Conservation (phyloP, 192 early-diverging fungal genomes). For the Coemansia sp. region DNA sequence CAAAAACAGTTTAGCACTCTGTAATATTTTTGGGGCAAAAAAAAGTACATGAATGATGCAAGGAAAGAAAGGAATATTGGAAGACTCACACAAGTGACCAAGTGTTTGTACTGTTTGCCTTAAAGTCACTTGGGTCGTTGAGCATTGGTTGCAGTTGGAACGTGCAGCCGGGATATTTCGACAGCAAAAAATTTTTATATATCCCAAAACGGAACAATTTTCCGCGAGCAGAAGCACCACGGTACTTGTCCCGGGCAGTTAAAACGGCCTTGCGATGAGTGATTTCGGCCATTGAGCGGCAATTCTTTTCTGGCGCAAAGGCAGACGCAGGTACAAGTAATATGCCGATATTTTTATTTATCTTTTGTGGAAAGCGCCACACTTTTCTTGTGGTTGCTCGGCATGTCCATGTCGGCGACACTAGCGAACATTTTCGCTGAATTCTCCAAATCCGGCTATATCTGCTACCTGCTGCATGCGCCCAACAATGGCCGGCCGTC, state of each 20-base stretch:
- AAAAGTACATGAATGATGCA: conserved; percentile 12
- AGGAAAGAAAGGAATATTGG: conserved; percentile 5
- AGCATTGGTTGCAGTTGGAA: too few species aligned
- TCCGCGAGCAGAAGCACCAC: too few species aligned
- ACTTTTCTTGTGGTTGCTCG: too few species aligned
- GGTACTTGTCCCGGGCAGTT: too few species aligned
- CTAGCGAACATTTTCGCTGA: background rate
- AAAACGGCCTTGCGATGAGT: background rate
- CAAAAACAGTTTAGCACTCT: conserved; percentile 1
- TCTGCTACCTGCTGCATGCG: background rate
- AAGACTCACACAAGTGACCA: background rate
- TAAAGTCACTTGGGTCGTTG: too few species aligned
- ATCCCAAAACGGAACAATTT: too few species aligned
- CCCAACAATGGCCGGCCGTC: conserved; percentile 1
- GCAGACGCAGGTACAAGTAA: background rate
- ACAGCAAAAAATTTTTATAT: too few species aligned
- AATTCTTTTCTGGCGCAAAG: background rate
- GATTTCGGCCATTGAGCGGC: background rate
- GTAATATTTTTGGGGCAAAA: conserved; percentile 7
- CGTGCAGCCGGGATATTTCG: too few species aligned
- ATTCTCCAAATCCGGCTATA: conserved; percentile 7
- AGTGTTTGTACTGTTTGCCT: too few species aligned
- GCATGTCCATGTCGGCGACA: too few species aligned
- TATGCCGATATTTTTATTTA: too few species aligned
- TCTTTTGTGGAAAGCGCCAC: too few species aligned